These are phyloP conservation scores for Fusarium sp. DNA, from an alignment of 2,329 filamentous ascomycete genomes.

Conservation along the genomic window DNA sequence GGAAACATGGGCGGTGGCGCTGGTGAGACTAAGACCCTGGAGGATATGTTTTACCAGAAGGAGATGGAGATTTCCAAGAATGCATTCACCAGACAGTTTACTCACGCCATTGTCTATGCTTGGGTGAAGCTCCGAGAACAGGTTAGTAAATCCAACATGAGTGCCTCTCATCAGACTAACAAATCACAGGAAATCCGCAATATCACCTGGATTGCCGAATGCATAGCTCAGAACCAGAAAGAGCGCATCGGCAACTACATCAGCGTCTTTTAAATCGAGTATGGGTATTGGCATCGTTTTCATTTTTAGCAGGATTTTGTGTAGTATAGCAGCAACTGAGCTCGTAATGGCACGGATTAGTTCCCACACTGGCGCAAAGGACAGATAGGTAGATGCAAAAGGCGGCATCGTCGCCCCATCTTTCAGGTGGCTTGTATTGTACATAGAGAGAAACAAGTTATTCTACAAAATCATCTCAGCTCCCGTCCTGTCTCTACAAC, in stretches of 20 bases:
- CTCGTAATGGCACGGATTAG: slow-evolving; percentile 52
- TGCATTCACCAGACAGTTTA: slow-evolving; percentile 96
- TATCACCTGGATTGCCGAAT: slow-evolving; percentile 99
- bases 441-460: slow-evolving; percentile 59
- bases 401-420: slow-evolving; percentile 43
- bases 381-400: slow-evolving; percentile 43
- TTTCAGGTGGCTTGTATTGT: slow-evolving; percentile 56
- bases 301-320: slow-evolving; percentile 49
- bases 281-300: slow-evolving; percentile 34
- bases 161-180: slow-evolving; percentile 44
- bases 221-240: slow-evolving; percentile 99
- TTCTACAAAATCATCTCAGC: slow-evolving; percentile 52
- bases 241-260: slow-evolving; percentile 99
- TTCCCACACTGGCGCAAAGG: slow-evolving; percentile 49
- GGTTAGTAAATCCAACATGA: slow-evolving; percentile 64
- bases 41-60: slow-evolving; percentile 99
- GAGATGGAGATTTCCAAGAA: slow-evolving; percentile 98
- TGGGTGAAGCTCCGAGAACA: slow-evolving; percentile 99
- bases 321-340: slow-evolving; percentile 57
- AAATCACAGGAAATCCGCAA: slow-evolving; percentile 89
- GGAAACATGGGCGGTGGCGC: slow-evolving; percentile 88
- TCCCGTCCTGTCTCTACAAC: slow-evolving; percentile 39
- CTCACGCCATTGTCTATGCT: slow-evolving; percentile 92
- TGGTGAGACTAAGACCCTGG: slow-evolving; percentile 86
- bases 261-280: slow-evolving; percentile 81